Percentiles rank a stretch among this genome's conserved stretches.
Conservation (phyloP, 805 yeast species). For the Wickerhamiella siamensis region DNA sequence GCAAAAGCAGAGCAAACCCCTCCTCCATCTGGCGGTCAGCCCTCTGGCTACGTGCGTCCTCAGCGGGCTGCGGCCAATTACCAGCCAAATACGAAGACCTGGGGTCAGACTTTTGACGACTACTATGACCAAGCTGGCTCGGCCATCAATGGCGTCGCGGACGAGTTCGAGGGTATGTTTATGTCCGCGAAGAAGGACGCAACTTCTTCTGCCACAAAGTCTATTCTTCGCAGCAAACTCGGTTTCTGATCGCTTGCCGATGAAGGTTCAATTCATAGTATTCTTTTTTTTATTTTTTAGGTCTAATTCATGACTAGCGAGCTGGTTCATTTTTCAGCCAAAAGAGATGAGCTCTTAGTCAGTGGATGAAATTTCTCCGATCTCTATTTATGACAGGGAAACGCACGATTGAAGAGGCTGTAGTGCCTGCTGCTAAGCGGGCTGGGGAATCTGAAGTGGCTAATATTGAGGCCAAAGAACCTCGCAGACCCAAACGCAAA, state of each 20-base stretch:
- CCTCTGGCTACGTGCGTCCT: background rate
- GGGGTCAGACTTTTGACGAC: constrained; percentile 19
- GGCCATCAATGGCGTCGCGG: constrained; percentile 43
- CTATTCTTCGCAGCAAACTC: constrained; percentile 14
- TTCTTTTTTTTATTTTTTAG: too few species aligned
- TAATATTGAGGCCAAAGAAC: background rate
- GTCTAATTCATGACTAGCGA: too few species aligned
- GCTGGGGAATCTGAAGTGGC: background rate
- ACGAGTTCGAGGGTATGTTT: constrained; percentile 24
- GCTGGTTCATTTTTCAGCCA: too few species aligned
- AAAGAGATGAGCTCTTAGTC: too few species aligned
- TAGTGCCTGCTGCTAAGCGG: constrained; percentile 1
- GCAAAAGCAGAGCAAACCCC: constrained; percentile 3
- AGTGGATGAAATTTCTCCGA: constrained; percentile 4
- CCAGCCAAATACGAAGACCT: constrained; percentile 10
- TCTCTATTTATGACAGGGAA: constrained; percentile 1
- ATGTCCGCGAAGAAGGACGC: constrained; percentile 13
- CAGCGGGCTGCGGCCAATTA: background rate
- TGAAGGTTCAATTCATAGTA: too few species aligned
- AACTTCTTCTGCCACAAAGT: constrained; percentile 12
- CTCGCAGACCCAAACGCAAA: constrained; percentile 49
- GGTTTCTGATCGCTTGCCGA: constrained; percentile 13
- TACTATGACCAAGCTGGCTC: constrained; percentile 19
- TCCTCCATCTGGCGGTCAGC: constrained; percentile 1
- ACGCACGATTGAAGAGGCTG: constrained; percentile 1